Percentiles rank a stretch among this genome's conserved stretches.
Conservation (phyloP, 495 filamentous ascomycete genomes). For the Annulohypoxylon maeteangense region DNA sequence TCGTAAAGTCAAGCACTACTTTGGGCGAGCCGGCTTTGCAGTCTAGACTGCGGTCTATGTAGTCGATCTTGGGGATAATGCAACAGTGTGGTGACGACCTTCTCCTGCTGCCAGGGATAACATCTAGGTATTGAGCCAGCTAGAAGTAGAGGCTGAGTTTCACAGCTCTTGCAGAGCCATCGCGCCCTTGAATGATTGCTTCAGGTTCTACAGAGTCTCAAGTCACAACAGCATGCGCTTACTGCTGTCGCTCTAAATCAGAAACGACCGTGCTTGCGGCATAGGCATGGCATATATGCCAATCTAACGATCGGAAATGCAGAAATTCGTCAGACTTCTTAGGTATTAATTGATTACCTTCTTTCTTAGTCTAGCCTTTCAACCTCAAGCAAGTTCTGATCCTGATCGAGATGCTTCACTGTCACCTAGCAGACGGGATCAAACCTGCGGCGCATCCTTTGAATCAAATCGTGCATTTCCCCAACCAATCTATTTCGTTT, state of each 20-base stretch:
- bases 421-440: constrained; percentile 13
- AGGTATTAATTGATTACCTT: constrained; percentile 10
- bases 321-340: background rate
- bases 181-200: constrained; percentile 11
- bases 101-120: constrained; percentile 20
- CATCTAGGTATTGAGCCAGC: background rate
- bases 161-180: constrained; percentile 9
- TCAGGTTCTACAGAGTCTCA: constrained; percentile 14
- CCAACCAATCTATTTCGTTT: constrained; percentile 26
- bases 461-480: constrained; percentile 28
- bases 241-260: constrained; percentile 22
- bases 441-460: constrained; percentile 11
- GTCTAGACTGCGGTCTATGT: constrained; percentile 47
- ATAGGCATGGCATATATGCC: constrained; percentile 2
- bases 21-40: constrained; percentile 32
- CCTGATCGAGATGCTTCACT: constrained; percentile 16
- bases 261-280: constrained; percentile 9
- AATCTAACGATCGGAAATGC: constrained; percentile 8
- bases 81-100: constrained; percentile 28
- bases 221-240: constrained; percentile 34
- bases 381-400: constrained; percentile 2
- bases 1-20: constrained; percentile 33
- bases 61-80: constrained; percentile 36
- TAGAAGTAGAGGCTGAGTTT: constrained; percentile 3
- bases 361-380: constrained; percentile 7